Percentiles rank a stretch among this genome's conserved stretches.
Conservation (phyloP, 345 rosid genomes). For the Populus simonii region DNA sequence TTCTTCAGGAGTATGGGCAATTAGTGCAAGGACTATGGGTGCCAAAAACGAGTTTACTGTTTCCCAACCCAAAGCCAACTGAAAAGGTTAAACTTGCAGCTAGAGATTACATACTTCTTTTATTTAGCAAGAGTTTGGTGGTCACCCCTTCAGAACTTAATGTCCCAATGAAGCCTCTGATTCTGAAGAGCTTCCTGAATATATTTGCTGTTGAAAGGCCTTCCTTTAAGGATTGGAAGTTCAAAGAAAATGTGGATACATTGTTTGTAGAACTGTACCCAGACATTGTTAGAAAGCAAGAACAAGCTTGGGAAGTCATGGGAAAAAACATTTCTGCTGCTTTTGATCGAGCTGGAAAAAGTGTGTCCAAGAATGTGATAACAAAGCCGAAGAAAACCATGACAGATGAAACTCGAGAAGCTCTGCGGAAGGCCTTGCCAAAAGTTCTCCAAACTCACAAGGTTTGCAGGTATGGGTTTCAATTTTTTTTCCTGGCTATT, state of each 20-base stretch:
- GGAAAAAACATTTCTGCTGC: constrained; percentile 20
- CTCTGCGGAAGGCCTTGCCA: constrained; percentile 63
- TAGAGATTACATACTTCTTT: constrained; percentile 53
- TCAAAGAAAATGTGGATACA: constrained; percentile 44
- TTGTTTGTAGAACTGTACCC: constrained; percentile 45
- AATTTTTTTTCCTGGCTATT: neutral
- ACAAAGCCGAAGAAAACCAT: constrained; percentile 41
- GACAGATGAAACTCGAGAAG: constrained; percentile 60
- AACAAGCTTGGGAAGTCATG: constrained; percentile 25
- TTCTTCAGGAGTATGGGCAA: constrained; percentile 53
- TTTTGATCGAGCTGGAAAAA: constrained; percentile 25
- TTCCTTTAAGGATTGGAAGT: constrained; percentile 50
- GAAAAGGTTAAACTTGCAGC: constrained; percentile 22
- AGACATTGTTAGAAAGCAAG: constrained; percentile 44
- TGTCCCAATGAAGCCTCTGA: constrained; percentile 16
- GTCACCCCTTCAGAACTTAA: constrained; percentile 28
- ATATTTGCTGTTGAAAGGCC: constrained; percentile 48
- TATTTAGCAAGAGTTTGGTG: constrained; percentile 44
- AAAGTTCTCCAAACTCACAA: constrained; percentile 69
- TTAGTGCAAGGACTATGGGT: constrained; percentile 91
- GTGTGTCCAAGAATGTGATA: constrained; percentile 31
- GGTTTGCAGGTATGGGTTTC: constrained; percentile 70
- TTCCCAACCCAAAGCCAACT: constrained; percentile 19
- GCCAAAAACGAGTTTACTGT: constrained; percentile 49
- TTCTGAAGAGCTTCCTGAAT: constrained; percentile 33